Base-by-base conservation (phyloP, 208 protist genomes). In the Crithidia bombi region DNA sequence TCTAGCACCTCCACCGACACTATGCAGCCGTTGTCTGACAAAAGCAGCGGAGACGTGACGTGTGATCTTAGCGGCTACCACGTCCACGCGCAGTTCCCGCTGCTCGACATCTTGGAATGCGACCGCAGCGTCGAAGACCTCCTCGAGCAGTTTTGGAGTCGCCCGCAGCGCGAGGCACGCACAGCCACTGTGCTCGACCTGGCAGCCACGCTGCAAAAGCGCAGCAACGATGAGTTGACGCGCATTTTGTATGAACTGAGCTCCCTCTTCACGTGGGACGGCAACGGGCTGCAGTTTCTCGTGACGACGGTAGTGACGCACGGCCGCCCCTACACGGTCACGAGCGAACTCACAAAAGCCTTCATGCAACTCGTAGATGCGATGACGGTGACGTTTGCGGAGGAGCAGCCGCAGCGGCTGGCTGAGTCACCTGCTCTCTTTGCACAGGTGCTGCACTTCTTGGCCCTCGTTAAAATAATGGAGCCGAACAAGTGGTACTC, bases 401-500 rank as follows among this genome's bases (percentile, higher is more conserved):
- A 81, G 59, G 79, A 83, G 67, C 87, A 93, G 73, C 86, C 91
- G 21, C 75, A 81, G 46, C 87, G 89, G 5, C 80, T 96, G 49
- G 50, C 58, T n/a, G 70, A 71, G 49, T 85, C 78, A 25, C 85
- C 88, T 1, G 63, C 61, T 12, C 62, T 96, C 47, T 72, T 81
- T 7, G 75, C 82, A 3, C 83, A 93, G 56, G 79, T 96, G 26
- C 68, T 94, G 4, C 83, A 94, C 68, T 96, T 96, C 62, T 76
- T 96, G 26, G 87, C 91, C 0, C 73, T 93, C 0, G 84, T 93
- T 21, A 92, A 92, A 64, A 61, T 96, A 1, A 84, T 94, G 58
- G 82, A 94, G 78, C 91, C 91, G 26, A 94, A 96, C 71, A 81
- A 78, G 74, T 96, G 91, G 89, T 94, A 85, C 73, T 82, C 87